Conservation (phyloP, 805 yeast genomes). For the Saturnispora quitensis region DNA sequence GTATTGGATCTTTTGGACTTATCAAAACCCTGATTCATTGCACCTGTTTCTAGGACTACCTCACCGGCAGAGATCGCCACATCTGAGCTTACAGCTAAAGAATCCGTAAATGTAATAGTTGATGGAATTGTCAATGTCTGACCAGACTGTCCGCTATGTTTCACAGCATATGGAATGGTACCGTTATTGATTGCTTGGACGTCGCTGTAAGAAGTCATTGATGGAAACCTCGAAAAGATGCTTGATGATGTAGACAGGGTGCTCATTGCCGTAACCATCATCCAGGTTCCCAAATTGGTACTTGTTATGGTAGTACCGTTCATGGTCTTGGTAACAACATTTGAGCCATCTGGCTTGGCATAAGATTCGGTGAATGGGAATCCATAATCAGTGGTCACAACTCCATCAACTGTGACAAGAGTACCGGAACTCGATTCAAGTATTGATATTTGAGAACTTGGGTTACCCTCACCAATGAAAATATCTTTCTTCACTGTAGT, state of each 20-base stretch:
- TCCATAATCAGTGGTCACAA: constrained; percentile 4
- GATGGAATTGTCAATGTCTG: constrained; percentile 23
- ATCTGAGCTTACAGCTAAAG: constrained; percentile 11
- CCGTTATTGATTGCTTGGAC: constrained; percentile 21
- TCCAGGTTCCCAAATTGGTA: neutral
- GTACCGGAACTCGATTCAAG: neutral
- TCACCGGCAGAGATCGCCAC: constrained; percentile 26
- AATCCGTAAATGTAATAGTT: constrained; percentile 12
- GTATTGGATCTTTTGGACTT: neutral
- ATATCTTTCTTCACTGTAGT: neutral
- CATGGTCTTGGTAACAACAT: constrained; percentile 1
- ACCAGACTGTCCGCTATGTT: constrained; percentile 17
- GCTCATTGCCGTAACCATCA: neutral
- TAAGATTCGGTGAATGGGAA: constrained; percentile 5
- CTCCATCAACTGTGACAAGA: constrained; percentile 3
- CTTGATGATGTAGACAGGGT: neutral
- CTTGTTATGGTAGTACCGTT: neutral
- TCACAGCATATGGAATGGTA: constrained; percentile 25
- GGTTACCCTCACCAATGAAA: neutral
- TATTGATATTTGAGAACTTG: neutral
- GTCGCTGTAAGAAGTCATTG: neutral
- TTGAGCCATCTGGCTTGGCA: constrained; percentile 2
- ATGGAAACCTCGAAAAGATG: neutral
- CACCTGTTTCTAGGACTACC: constrained; percentile 16
- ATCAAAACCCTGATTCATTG: neutral